Evolutionary conservation across 805 yeast species (phyloP).

Genomic region (Candida bentonensis): DNA sequence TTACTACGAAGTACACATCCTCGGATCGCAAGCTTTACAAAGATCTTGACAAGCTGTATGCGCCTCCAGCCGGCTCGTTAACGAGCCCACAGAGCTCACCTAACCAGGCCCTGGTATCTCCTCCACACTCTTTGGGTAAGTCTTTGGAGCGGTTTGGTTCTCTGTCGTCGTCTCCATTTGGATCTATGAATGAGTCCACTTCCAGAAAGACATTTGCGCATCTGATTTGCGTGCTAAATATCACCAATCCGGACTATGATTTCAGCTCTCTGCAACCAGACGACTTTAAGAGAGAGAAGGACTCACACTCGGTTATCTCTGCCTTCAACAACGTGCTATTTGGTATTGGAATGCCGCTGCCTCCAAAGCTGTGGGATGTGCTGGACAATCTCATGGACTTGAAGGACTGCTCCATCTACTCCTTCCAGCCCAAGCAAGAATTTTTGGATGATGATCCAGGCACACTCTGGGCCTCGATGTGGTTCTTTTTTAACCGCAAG

Average conservation of each 20-base stretch:
- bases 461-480: constrained; percentile 62
- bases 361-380: constrained; percentile 78
- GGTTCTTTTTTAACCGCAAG: constrained; percentile 85
- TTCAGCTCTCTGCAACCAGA: constrained; percentile 75
- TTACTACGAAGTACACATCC: constrained; percentile 87
- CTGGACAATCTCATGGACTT: constrained; percentile 72
- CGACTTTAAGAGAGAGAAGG: constrained; percentile 42
- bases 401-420: constrained; percentile 32
- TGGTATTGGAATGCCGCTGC: constrained; percentile 32
- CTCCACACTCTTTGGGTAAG: constrained; percentile 3
- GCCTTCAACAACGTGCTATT: constrained; percentile 65
- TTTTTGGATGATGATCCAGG: constrained; percentile 54
- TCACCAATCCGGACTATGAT: constrained; percentile 93
- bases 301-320: constrained; percentile 33
- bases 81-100: constrained; percentile 4
- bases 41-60: constrained; percentile 60
- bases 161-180: constrained; percentile 51
- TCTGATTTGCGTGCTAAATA: constrained; percentile 76
- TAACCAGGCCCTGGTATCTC: constrained; percentile 3
- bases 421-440: constrained; percentile 33
- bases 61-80: constrained; percentile 15
- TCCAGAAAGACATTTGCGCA: constrained; percentile 85
- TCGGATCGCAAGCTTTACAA: constrained; percentile 81
- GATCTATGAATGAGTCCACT: constrained; percentile 75
- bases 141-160: constrained; percentile 11